Evolutionary conservation across 805 yeast genomes (phyloP).

Genomic region (Wickerhamiella azymoides): DNA sequence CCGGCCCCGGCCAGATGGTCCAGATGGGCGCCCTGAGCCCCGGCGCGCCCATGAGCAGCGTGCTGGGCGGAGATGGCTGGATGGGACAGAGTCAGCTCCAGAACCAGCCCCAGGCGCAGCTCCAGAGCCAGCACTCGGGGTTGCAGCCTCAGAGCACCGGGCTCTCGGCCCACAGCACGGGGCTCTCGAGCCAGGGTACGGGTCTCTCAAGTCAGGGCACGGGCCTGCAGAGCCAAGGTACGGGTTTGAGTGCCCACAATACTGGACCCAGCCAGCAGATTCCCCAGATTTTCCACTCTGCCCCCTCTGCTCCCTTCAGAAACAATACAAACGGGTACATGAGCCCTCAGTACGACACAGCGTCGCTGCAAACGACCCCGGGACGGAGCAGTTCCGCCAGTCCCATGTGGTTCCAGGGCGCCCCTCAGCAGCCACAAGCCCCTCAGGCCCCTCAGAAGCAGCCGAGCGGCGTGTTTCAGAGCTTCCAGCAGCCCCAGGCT

Average conservation of each 20-base stretch:
- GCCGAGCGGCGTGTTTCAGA: background rate
- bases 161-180: too few species aligned
- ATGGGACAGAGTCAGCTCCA: background rate
- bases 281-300: background rate
- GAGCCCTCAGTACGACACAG: background rate
- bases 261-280: background rate
- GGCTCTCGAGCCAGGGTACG: too few species aligned
- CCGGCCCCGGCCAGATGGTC: slow-evolving; percentile 13
- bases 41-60: slow-evolving; percentile 4
- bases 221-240: background rate
- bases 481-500: background rate
- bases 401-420: background rate
- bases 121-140: background rate
- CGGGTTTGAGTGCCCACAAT: background rate
- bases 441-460: background rate
- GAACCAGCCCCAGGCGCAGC: slow-evolving; percentile 1
- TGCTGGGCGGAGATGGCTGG: background rate
- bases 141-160: too few species aligned
- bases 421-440: background rate
- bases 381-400: background rate
- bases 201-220: background rate
- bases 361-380: background rate
- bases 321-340: slow-evolving; percentile 4
- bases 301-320: background rate
- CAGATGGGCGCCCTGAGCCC: slow-evolving; percentile 8